Base-by-base conservation (phyloP, 2,329 filamentous ascomycete species). In the Hypoxylon sp. region DNA sequence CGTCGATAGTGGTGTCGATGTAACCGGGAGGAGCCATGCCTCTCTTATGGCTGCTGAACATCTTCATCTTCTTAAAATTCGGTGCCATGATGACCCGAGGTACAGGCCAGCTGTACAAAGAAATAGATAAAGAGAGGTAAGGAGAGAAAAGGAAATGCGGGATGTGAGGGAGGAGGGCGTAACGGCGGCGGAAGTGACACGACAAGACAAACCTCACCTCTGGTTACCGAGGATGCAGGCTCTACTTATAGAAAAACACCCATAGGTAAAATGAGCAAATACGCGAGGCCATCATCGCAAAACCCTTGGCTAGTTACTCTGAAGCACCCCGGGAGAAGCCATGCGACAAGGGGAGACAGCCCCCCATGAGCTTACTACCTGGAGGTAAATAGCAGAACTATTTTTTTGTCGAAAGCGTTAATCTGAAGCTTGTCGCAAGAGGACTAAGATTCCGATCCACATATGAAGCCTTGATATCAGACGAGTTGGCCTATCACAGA, bases 21-120 rank as follows among this genome's bases (percentile, higher is more conserved):
- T 70, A 69, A 32, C 63, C 66, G 46, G 70, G 67, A 15, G 71
- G 56, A 19, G 69, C 59, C 60, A 47, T 62, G 44, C 66, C 64
- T 46, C 65, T 66, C 49, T 70, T 63, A 20, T 70, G 67, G 51
- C 70, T 68, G 17, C 70, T 70, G 51, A 75, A 74, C 46, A 68
- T 66, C 65, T 71, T 75, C 32, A 75, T 63, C 62, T 74, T 75
- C 54, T 71, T 74, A 59, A 75, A 71, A 60, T 71, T 74, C 47
- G 72, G 73, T 65, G 70, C 71, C 74, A 76, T 75, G 37, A 26
- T 70, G 69, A 69, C 66, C 66, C 63, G 52, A 50, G 39, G 55
- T 72, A 75, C 74, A 75, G 74, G 60, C 73, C 72, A 74, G 72
- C 70, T 74, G 69, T 70, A 70, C 46, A 34, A 57, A 62, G 52